Evolutionary conservation across 345 rosid genomes (phyloP).

Genomic region (Salix dunnii): DNA sequence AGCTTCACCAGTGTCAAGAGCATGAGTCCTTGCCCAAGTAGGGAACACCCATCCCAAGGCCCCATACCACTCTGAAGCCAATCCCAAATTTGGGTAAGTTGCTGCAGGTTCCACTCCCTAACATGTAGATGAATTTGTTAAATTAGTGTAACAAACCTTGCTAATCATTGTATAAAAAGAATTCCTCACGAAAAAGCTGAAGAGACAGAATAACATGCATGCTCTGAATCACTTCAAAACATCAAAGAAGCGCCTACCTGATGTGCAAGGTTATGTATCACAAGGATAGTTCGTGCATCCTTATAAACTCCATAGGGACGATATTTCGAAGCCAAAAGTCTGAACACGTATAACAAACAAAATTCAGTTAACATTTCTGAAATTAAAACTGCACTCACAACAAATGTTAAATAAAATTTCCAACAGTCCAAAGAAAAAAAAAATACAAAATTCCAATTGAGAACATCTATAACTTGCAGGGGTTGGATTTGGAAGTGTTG

Average conservation of each 20-base stretch:
- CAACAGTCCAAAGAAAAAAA: background rate
- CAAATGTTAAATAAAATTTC: background rate
- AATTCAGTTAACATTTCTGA: background rate
- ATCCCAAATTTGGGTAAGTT: conserved; percentile 64
- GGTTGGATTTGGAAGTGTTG: background rate
- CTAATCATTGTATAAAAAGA: background rate
- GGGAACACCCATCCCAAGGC: conserved; percentile 96
- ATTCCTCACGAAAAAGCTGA: background rate
- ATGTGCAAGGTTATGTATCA: conserved; percentile 92
- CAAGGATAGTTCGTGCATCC: conserved; percentile 76
- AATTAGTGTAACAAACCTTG: conserved; percentile 4
- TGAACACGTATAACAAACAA: conserved; percentile 22
- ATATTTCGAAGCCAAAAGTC: conserved; percentile 89
- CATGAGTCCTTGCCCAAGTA: conserved; percentile 95
- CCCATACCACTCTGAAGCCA: conserved; percentile 85
- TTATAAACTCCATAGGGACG: conserved; percentile 80
- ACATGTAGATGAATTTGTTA: conserved; percentile 1
- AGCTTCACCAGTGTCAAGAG: conserved; percentile 98
- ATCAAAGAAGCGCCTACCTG: conserved; percentile 49
- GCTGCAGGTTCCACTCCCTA: conserved; percentile 96
- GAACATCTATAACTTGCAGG: background rate
- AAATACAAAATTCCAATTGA: background rate
- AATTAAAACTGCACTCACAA: background rate
- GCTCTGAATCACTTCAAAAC: background rate
- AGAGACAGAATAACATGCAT: background rate